Base-by-base conservation (phyloP, 2,329 filamentous ascomycete genomes). In the Canariomyces notabilis region DNA sequence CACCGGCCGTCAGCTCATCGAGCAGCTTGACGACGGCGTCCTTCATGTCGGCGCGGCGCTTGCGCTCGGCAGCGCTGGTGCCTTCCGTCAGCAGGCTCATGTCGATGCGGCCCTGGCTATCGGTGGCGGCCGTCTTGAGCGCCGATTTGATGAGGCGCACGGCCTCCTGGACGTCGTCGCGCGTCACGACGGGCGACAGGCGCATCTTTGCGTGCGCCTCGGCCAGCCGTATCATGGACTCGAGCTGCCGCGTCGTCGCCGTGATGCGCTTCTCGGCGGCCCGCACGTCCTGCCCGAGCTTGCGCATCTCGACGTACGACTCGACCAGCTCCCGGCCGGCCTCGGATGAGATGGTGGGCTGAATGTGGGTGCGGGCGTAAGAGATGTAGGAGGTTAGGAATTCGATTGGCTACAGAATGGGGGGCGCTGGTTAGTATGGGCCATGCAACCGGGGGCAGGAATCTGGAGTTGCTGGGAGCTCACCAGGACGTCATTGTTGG, bases 161-260 rank as follows among this genome's bases (percentile, higher is more conserved):
- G 0, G 93, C 90, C 70, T 98, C 93, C 40, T 81, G 72, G 5
- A 98, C 94, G 60, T 98, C 94, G 39, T 79, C 77, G 21, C 77
- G 80, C 0, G 87, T 89, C 34, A 98, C 93, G 12, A 75, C 79
- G 2, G 74, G 65, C 0, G 85, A 80, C 5, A 98, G 79, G 4
- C 93, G 86, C 94, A 98, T 98, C 68, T 96, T 96, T 40, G 93
- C 94, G 67, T 98, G 94, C 0, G 90, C 93, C 72, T 98, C 93
- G 1, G 90, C 73, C 3, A 98, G 84, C 51, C 93, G 91, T 63
- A 98, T 97, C 94, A 98, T 98, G 37, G 86, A 93, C 70, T 98
- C 94, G 5, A 98, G 77, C 68, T 98, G 93, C 63, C 93, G 82
- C 0, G 94, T 98, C 3, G 93, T 98, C 33, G 93, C 93, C 0